These are phyloP conservation scores for Lasiosphaeria hispida DNA, from an alignment of 495 filamentous ascomycete species.

Conservation along the genomic window DNA sequence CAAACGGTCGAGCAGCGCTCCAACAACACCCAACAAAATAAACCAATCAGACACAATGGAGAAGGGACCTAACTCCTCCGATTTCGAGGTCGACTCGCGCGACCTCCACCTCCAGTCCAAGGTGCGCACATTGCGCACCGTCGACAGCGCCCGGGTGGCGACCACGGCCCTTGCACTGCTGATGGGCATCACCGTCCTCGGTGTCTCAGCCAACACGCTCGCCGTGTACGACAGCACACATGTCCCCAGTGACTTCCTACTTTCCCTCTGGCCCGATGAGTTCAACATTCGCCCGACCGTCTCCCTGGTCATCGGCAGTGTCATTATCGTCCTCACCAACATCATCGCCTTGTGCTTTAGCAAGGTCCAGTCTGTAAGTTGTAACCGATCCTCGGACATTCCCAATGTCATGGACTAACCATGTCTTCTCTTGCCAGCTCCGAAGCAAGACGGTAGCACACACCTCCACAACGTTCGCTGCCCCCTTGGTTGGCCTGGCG, in stretches of 20 bases:
- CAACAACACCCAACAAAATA: background rate
- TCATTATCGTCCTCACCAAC: slow-evolving; percentile 42
- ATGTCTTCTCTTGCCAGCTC: slow-evolving; percentile 31
- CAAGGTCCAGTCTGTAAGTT: slow-evolving; percentile 40
- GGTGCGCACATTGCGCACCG: slow-evolving; percentile 31
- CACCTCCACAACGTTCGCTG: slow-evolving; percentile 36
- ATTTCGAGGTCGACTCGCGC: slow-evolving; percentile 38
- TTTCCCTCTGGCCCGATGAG: slow-evolving; percentile 51
- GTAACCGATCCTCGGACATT: background rate
- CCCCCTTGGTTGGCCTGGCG: slow-evolving; percentile 42
- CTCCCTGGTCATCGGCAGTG: slow-evolving; percentile 46
- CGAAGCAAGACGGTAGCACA: slow-evolving; percentile 38
- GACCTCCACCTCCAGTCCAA: slow-evolving; percentile 38
- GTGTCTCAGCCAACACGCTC: slow-evolving; percentile 47
- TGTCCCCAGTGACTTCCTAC: slow-evolving; percentile 36
- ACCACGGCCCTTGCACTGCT: slow-evolving; percentile 48
- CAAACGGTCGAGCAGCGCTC: slow-evolving; percentile 12
- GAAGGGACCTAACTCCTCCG: slow-evolving; percentile 27
- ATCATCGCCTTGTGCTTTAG: slow-evolving; percentile 42
- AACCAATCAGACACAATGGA: slow-evolving; percentile 21
- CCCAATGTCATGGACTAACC: background rate
- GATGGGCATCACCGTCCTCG: slow-evolving; percentile 48
- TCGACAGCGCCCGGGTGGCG: slow-evolving; percentile 44
- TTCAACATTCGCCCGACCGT: slow-evolving; percentile 52
- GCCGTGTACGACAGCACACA: slow-evolving; percentile 50